Conservation (phyloP, 2,329 filamentous ascomycete genomes). For the Aspergillus puulaauensis region DNA sequence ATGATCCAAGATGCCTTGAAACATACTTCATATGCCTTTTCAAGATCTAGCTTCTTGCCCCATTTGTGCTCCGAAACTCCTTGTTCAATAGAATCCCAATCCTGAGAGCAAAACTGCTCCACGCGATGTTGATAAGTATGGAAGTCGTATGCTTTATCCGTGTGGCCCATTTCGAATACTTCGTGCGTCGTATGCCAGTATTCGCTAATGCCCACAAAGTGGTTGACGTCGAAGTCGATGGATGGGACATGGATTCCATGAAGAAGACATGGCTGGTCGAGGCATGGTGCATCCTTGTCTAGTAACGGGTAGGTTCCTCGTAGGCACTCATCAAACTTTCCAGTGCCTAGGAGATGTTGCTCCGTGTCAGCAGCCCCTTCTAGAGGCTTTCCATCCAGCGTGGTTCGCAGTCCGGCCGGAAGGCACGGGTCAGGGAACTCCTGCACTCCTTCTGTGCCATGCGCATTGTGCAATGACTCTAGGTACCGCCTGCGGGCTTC, state of each 20-base stretch:
- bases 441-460: slow-evolving; percentile 54
- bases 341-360: slow-evolving; percentile 73
- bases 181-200: slow-evolving; percentile 99
- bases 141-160: slow-evolving; percentile 82
- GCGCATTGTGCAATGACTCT: slow-evolving; percentile 69
- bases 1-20: slow-evolving; percentile 99
- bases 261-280: slow-evolving; percentile 80
- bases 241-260: slow-evolving; percentile 90
- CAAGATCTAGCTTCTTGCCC: slow-evolving; percentile 70
- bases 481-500: slow-evolving; percentile 85
- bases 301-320: slow-evolving; percentile 79
- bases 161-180: slow-evolving; percentile 76
- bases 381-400: slow-evolving; percentile 64
- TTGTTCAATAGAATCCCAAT: slow-evolving; percentile 74
- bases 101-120: slow-evolving; percentile 76
- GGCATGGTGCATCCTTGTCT: slow-evolving; percentile 83
- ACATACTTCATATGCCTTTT: slow-evolving; percentile 81
- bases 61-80: slow-evolving; percentile 66
- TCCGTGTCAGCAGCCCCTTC: slow-evolving; percentile 43
- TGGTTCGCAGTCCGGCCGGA: slow-evolving; percentile 72
- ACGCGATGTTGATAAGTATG: slow-evolving; percentile 85
- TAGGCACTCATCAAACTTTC: slow-evolving; percentile 82
- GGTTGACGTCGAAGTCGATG: slow-evolving; percentile 96
- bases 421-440: slow-evolving; percentile 91
- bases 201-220: slow-evolving; percentile 96